Base-by-base conservation (phyloP, 768 basidiomycete genomes). In the Boletus patriciae region DNA sequence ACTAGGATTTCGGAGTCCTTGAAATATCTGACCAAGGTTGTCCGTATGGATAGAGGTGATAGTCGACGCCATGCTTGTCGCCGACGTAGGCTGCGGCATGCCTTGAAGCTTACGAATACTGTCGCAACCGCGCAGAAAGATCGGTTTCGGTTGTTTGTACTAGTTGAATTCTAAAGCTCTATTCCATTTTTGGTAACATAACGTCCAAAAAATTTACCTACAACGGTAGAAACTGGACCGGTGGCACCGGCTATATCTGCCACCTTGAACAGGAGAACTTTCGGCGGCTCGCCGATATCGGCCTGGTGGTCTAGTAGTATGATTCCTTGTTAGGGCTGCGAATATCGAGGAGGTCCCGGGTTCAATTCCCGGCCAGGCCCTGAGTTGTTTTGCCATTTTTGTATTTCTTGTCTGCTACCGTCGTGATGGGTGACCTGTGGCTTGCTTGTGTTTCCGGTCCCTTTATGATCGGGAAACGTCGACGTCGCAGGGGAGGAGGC, bases 311-410 rank as follows among this genome's bases (percentile, higher is more conserved):
- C 80, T 82, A 82, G 80, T 81, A 78, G 81, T 79, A 82, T 81
- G 81, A 83, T 81, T 81, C 81, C 79, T 81, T 79, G 78, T 82
- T 82, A 78, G 80, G 80, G 80, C 55, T 57, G 27, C 52, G 21
- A 23, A 33, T 18, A n/a, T 65, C 73, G 85, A 86, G 86, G 86
- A 88, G 87, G 87, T 87, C 85, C 85, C 81, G 85, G 86, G 87
- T 88, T 89, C 86, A 87, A 88, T 87, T 87, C 86, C 85, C 85
- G 82, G 85, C 81, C 79, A 85, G 84, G 86, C 84, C 85, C 64
- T 27, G 5, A 16, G 36, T 48, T 50, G 25, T 59, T 54, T 57
- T 69, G 60, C 56, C 49, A 4, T 12, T 31, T 50, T 46, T 51
- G 47, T 29, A 11, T 31, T 44, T 53, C 40, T 15, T 6, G 7